Evolutionary conservation across 2,329 filamentous ascomycete species (phyloP), one percentile per base, ranked within the genome.

Genomic region (Calcarisporium arbuscula): DNA sequence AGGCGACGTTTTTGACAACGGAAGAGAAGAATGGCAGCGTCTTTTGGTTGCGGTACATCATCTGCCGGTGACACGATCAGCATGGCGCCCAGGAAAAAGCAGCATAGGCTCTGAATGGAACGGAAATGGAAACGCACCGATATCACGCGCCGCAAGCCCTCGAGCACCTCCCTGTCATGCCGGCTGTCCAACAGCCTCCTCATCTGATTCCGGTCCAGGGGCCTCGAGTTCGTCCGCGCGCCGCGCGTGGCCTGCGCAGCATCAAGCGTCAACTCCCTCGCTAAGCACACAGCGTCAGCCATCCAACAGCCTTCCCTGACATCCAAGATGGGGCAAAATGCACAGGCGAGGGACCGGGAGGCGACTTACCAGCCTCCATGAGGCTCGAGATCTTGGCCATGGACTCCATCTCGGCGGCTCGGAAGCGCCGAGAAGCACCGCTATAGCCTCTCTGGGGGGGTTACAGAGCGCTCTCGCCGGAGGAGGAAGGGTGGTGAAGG

Each of bases 1-100:
- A 95, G 19, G 90, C 90, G 40, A 95, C 87, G 50, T 96, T 98
- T 67, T 98, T 98, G 58, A 98, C 87, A 36, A 98, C 85, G 17
- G 88, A 85, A n/a, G 90, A 94, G 70, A 98, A 98, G 71, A 90
- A 94, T 16, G 85, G 81, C 3, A 94, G 72, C 38, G 88, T 95
- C 47, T 86, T 82, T 57, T 94, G 85, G 49, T 85, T 80, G 48
- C 80, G 80, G 65, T 95, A 96, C 79, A 95, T 94, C 83, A 96
- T 90, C 87, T 95, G 53, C 9, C 25, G 6, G 12, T 12, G 11
- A 15, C 22, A 7, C 28, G 19, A 34, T 21, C 30, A 29, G 25
- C 22, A 12, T 5, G 28, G 3, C 28, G 10, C 17, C 17, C 28
- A 16, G 6, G 7, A 19, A 8, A n/a, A 15, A 19, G 10, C 10